These are phyloP conservation scores for Rhodotorula sp. DNA, from an alignment of 1,284 basidiomycete genomes.

Conservation along the genomic window DNA sequence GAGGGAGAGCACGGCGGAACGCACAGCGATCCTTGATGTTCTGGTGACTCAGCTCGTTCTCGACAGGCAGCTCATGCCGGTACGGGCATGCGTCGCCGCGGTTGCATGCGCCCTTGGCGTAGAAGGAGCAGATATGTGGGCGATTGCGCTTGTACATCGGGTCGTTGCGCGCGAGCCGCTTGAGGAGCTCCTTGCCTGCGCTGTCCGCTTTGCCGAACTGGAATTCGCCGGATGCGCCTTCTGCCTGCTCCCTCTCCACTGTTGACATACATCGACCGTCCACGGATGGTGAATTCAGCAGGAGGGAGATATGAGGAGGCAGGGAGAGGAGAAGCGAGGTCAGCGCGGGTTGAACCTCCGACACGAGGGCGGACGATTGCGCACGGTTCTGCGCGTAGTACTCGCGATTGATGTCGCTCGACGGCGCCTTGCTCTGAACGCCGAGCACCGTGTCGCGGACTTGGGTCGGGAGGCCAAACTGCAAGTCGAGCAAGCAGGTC, in stretches of 20 bases:
- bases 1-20: constrained; percentile 4
- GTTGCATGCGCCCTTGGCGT: constrained; percentile 89
- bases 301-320: neutral
- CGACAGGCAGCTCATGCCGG: constrained; percentile 83
- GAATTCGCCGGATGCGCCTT: constrained; percentile 44
- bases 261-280: neutral
- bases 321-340: neutral
- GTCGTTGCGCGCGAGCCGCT: constrained; percentile 81
- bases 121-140: constrained; percentile 94
- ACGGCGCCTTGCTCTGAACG: constrained; percentile 71
- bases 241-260: constrained; percentile 41
- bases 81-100: constrained; percentile 92
- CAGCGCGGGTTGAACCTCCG: neutral
- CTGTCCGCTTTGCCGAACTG: constrained; percentile 48
- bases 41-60: constrained; percentile 82
- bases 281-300: neutral
- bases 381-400: constrained; percentile 93
- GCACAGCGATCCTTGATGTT: constrained; percentile 81
- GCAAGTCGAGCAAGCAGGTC: constrained; percentile 89
- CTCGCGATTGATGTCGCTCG: constrained; percentile 89
- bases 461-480: constrained; percentile 95
- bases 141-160: constrained; percentile 96
- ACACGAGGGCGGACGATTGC: constrained; percentile 27
- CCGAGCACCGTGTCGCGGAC: constrained; percentile 94
- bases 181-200: constrained; percentile 90